A percentile compares a stretch with the other conserved stretches of the same genome.
These are phyloP conservation scores for Phellinidium pouzarii DNA, from an alignment of 1,284 basidiomycete genomes.

Conservation along the genomic window DNA sequence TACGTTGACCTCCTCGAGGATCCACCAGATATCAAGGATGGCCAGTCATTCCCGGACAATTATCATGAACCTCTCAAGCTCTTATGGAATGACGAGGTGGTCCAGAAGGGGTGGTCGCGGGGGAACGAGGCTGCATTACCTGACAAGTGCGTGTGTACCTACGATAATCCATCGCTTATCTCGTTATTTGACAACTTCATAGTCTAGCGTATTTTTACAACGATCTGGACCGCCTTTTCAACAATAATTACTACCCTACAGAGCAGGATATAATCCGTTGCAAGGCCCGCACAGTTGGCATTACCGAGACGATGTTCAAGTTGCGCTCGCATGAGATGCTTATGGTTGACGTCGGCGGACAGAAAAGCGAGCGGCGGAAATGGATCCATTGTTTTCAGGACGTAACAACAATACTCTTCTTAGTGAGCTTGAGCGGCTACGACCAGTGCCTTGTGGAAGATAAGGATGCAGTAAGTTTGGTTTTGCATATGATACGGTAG, in stretches of 20 bases:
- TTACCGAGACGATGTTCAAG: slow-evolving; percentile 87
- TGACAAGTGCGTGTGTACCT: slow-evolving; percentile 61
- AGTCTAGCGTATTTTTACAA: slow-evolving; percentile 65
- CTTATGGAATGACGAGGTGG: slow-evolving; percentile 75
- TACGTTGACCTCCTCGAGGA: slow-evolving; percentile 60
- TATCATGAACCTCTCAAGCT: slow-evolving; percentile 61
- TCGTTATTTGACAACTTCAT: neutral
- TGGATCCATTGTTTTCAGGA: slow-evolving; percentile 87
- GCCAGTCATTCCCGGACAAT: slow-evolving; percentile 65
- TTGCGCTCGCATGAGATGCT: slow-evolving; percentile 70
- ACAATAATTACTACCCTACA: slow-evolving; percentile 61
- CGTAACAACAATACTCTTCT: slow-evolving; percentile 81
- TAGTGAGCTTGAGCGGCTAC: slow-evolving; percentile 83
- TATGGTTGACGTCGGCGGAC: slow-evolving; percentile 89
- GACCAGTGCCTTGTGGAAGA: slow-evolving; percentile 94
- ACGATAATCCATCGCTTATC: slow-evolving; percentile 2
- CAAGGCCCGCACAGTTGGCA: slow-evolving; percentile 85
- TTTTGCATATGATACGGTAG: neutral
- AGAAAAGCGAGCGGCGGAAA: slow-evolving; percentile 84
- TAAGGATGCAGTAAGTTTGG: slow-evolving; percentile 67
- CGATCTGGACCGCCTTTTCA: slow-evolving; percentile 76
- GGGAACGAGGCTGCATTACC: slow-evolving; percentile 85
- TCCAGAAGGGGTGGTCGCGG: slow-evolving; percentile 67
- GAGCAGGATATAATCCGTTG: slow-evolving; percentile 84
- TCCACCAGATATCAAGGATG: slow-evolving; percentile 68